Base-by-base conservation (phyloP, 2,329 filamentous ascomycete species). In the Aspergillus vadensis region DNA sequence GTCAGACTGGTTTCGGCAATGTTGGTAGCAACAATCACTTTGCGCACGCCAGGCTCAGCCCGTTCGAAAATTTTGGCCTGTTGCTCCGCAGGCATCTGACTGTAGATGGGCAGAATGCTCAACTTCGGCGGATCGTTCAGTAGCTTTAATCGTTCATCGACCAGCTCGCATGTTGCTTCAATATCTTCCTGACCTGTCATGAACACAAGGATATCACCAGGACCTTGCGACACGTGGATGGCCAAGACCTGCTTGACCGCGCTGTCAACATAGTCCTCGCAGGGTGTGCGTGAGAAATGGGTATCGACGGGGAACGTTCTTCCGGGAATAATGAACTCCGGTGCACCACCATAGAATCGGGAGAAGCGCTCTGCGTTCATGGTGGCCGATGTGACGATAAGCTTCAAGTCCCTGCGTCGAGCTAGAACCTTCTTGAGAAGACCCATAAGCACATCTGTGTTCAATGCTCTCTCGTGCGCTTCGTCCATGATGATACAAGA, bases 131-230 rank as follows among this genome's bases (percentile, higher is more conserved):
- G 94, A 70, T 99, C 93, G 64, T 97, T 98, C 32, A 99, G 84
- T 30, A 94, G 86, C 65, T 91, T 89, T 15, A 99, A 82, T 47
- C 95, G 85, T 73, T 97, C 94, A 57, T 91, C 91, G 3, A 98
- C 85, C 19, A 98, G 82, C 72, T 99, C 95, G 73, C 95, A 99
- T 0, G 96, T 99, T 44, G 90, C 90, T 76, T 99, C 95, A 63
- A 99, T 99, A 72, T 99, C 95, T 77, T 99, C 96, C 75, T 98
- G 95, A 10, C 95, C 95, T 0, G 96, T 99, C 95, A 99, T 99
- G 77, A 99, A 99, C 8, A 99, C 94, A 8, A 99, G 81, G 58
- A 99, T 98, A 77, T 99, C 95, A 12, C 95, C 95, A 0, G 87
- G 79, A 0, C 91, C 91, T 82, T 98, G 96, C 0, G 93, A 97